Evolutionary conservation across 176 grass and related monocot genomes (phyloP).

Genomic region (Guadua angustifolia): DNA sequence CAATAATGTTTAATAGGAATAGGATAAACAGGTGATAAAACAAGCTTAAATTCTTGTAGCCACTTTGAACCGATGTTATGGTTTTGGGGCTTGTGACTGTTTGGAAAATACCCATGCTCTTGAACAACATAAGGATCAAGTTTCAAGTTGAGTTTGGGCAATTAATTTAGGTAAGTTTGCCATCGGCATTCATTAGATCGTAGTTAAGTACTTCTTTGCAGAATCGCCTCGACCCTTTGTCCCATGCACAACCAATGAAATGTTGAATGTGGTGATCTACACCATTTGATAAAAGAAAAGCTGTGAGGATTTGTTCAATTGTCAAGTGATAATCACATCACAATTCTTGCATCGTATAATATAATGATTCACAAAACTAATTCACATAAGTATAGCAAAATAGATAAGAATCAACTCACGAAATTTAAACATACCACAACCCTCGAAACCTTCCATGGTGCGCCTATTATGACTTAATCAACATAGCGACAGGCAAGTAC

Average conservation of each 20-base stretch:
- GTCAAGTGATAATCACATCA: too few relatives aligned
- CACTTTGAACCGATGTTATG: conserved; percentile 68
- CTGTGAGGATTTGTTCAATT: too few relatives aligned
- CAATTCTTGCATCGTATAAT: too few relatives aligned
- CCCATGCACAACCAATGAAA: conserved; percentile 85
- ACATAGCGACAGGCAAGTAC: too few relatives aligned
- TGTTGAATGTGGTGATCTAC: too few relatives aligned
- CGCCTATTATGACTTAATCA: too few relatives aligned
- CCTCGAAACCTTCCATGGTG: too few relatives aligned
- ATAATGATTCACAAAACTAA: too few relatives aligned
- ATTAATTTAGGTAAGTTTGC: conserved; percentile 24
- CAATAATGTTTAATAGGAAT: conserved; percentile 18
- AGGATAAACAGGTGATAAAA: conserved; percentile 13
- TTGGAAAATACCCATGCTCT: conserved; percentile 81
- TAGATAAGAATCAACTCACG: too few relatives aligned
- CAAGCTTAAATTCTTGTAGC: conserved; percentile 55
- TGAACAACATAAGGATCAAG: conserved; percentile 71
- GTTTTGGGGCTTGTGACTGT: conserved; percentile 74
- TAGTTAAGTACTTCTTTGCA: conserved; percentile 49
- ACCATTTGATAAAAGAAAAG: too few relatives aligned
- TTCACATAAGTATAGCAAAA: too few relatives aligned
- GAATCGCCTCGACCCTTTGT: conserved; percentile 64
- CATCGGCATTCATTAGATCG: conserved; percentile 31
- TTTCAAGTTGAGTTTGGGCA: conserved; percentile 34
- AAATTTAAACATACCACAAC: too few relatives aligned